Evolutionary conservation across 306 rosid genomes (phyloP).

Genomic region (Canavalia gladiata): DNA sequence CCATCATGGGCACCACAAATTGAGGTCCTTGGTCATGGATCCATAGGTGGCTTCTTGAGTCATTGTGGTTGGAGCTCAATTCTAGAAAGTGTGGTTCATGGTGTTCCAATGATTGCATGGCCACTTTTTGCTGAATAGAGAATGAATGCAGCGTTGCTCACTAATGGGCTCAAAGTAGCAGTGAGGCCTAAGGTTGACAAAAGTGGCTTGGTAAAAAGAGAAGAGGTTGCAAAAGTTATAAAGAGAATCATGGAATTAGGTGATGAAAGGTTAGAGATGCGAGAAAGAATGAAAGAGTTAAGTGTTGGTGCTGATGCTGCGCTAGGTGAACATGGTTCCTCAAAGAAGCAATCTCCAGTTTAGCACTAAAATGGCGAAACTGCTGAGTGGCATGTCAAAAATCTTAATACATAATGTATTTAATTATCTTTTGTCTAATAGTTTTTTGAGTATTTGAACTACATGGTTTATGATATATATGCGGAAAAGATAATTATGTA

Average conservation of each 20-base stretch:
- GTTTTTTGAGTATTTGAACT: too few species aligned
- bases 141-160: neutral
- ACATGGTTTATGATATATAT: too few species aligned
- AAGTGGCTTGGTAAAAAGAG: conserved; percentile 43
- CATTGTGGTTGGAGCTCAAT: conserved; percentile 46
- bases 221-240: conserved; percentile 28
- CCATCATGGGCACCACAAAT: conserved; percentile 47
- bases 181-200: neutral
- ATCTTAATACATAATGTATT: too few species aligned
- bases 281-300: neutral
- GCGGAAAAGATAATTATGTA: too few species aligned
- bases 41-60: conserved; percentile 25
- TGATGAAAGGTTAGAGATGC: conserved; percentile 42
- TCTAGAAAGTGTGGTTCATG: conserved; percentile 14
- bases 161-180: neutral
- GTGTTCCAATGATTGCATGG: conserved; percentile 37
- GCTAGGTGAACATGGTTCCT: conserved; percentile 45
- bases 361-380: conserved; percentile 39
- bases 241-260: conserved; percentile 43
- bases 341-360: conserved; percentile 42
- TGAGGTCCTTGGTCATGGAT: neutral
- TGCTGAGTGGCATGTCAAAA: neutral
- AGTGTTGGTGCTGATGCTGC: conserved; percentile 42
- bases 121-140: neutral
- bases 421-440: too few species aligned